phyloP scores from a whole-genome alignment of 192 early-diverging fungal species.

The Spizellomyces sp. region DNA sequence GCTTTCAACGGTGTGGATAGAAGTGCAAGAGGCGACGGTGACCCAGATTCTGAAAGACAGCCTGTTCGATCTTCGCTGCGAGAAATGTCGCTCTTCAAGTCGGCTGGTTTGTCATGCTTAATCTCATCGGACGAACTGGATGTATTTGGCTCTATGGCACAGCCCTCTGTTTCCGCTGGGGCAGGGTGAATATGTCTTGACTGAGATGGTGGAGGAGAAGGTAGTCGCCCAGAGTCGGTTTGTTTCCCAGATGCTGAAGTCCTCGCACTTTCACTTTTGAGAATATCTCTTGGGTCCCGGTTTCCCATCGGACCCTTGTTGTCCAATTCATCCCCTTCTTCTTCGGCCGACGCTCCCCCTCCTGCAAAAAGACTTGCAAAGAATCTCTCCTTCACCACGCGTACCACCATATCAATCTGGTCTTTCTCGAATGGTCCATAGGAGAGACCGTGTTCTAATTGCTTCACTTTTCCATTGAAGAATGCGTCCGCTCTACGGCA shows the following conservation, averaged over 20 bases:
- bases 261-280: not conserved
- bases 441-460: slow-evolving; percentile 3
- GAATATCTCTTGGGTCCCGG: not conserved
- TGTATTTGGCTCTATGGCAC: no score
- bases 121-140: no score
- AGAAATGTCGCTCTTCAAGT: not conserved
- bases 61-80: not conserved
- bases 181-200: not conserved
- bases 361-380: not conserved
- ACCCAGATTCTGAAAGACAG: not conserved
- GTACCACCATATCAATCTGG: not conserved
- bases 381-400: not conserved
- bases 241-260: no score
- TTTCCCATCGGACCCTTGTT: not conserved
- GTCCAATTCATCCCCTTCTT: not conserved
- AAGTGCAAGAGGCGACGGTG: not conserved
- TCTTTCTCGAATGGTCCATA: slow-evolving; percentile 15
- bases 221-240: not conserved
- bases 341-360: not conserved
- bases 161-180: no score
- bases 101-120: not conserved
- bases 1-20: not conserved
- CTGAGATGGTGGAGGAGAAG: slow-evolving; percentile 15
- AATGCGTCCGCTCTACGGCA: not conserved
- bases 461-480: slow-evolving; percentile 2